Evolutionary conservation across 176 grass and related monocot species (phyloP).

Genomic region (Pontederia crassipes): DNA sequence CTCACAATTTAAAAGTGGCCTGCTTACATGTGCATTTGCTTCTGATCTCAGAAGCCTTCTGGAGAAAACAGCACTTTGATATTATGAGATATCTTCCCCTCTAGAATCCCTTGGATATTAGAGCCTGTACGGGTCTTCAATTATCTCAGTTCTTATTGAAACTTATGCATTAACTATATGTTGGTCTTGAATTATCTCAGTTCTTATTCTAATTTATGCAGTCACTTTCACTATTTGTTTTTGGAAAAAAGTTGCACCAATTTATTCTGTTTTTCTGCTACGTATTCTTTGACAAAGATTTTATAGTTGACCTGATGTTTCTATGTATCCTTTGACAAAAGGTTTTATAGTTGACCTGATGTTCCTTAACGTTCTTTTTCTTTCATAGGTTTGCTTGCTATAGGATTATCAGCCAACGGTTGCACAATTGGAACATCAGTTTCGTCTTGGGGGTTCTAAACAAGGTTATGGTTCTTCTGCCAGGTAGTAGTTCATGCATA

Average conservation of each 20-base stretch:
- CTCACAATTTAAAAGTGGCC: constrained; percentile 72
- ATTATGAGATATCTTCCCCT: neutral
- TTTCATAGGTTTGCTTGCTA: constrained; percentile 5
- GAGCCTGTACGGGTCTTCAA: too few species aligned
- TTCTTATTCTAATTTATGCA: too few species aligned
- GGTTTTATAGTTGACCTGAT: neutral
- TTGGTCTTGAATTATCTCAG: too few species aligned
- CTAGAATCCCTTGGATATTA: too few species aligned
- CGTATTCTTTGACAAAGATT: too few species aligned
- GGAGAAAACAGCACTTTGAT: constrained; percentile 24
- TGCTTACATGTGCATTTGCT: constrained; percentile 87
- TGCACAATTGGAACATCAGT: constrained; percentile 93
- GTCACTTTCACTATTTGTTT: too few species aligned
- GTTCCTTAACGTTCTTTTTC: constrained; percentile 10
- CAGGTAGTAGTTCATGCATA: constrained; percentile 43
- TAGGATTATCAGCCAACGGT: constrained; percentile 98
- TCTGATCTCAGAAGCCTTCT: constrained; percentile 81
- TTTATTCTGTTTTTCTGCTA: too few species aligned
- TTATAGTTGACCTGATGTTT: too few species aligned
- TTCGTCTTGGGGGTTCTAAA: constrained; percentile 73
- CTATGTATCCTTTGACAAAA: too few species aligned
- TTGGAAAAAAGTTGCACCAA: too few species aligned
- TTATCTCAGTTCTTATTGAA: too few species aligned
- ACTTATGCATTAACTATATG: too few species aligned
- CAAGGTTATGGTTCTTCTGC: constrained; percentile 94